Percentiles rank a stretch among this genome's conserved stretches.
These are phyloP conservation scores for Boletus rubescentipes DNA, from an alignment of 768 basidiomycete genomes.

Conservation along the genomic window DNA sequence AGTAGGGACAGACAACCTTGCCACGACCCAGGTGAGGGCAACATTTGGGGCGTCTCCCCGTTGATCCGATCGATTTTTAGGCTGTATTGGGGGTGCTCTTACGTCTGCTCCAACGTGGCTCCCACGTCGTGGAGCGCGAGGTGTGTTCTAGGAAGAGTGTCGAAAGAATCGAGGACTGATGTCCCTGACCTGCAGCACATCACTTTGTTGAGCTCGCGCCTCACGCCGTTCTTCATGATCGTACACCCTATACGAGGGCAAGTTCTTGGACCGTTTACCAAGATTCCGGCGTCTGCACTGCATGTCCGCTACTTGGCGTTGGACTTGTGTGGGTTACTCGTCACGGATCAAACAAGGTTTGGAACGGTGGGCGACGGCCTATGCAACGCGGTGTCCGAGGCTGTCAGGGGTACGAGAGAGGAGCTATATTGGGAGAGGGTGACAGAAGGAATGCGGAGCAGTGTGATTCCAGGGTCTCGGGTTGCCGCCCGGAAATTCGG, in stretches of 20 bases:
- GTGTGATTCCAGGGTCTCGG: constrained; percentile 27
- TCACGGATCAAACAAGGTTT: constrained; percentile 14
- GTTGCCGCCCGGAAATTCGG: background rate
- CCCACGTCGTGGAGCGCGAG: constrained; percentile 42
- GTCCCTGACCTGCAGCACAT: constrained; percentile 41
- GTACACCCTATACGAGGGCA: constrained; percentile 72
- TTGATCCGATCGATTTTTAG: constrained; percentile 31
- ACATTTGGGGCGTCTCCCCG: background rate
- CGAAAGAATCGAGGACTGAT: constrained; percentile 9
- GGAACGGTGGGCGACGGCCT: constrained; percentile 18
- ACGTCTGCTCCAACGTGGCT: constrained; percentile 55
- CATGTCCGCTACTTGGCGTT: constrained; percentile 57
- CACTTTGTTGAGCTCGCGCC: constrained; percentile 50
- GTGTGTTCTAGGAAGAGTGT: constrained; percentile 35
- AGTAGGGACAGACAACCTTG: constrained; percentile 54
- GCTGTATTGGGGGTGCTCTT: constrained; percentile 63
- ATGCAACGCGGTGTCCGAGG: constrained; percentile 23
- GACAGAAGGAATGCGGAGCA: constrained; percentile 18
- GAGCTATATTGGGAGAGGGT: constrained; percentile 35
- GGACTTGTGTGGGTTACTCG: constrained; percentile 51
- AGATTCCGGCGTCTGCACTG: constrained; percentile 46
- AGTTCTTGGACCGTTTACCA: constrained; percentile 74
- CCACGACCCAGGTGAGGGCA: constrained; percentile 57
- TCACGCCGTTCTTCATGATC: constrained; percentile 80
- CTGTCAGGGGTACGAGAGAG: constrained; percentile 29